Percentiles rank a stretch among this genome's conserved stretches.
Evolutionary conservation across 495 filamentous ascomycete species (phyloP).

Genomic region (Neurospora sp.): DNA sequence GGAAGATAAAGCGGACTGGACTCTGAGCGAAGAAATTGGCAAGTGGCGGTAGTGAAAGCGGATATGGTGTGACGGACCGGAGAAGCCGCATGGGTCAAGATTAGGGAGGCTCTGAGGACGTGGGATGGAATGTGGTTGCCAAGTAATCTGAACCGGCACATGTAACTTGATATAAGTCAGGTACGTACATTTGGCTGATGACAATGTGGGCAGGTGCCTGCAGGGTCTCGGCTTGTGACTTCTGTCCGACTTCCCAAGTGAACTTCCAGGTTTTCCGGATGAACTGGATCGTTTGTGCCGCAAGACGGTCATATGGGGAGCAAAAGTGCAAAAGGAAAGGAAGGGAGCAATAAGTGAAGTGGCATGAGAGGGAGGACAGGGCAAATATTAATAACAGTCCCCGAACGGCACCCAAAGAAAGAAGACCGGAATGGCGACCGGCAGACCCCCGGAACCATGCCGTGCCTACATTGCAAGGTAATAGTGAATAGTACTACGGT

Average conservation of each 20-base stretch:
- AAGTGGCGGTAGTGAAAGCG: background rate
- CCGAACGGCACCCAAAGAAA: background rate
- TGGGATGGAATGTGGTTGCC: background rate
- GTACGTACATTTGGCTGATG: background rate
- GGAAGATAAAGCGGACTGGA: background rate
- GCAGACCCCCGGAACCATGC: background rate
- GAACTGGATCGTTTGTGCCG: background rate
- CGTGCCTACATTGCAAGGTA: background rate
- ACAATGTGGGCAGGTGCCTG: background rate
- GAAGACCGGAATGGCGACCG: background rate
- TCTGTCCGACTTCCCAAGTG: background rate
- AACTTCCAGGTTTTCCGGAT: background rate
- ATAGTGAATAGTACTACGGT: background rate
- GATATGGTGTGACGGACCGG: background rate
- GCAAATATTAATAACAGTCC: background rate
- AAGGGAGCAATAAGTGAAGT: background rate
- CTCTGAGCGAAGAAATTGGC: background rate
- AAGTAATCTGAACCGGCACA: background rate
- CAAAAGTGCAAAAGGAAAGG: background rate
- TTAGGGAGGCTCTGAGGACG: background rate
- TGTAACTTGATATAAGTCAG: background rate
- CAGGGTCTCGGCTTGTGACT: background rate
- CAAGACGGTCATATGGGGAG: background rate
- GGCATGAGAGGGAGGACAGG: background rate
- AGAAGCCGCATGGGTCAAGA: background rate